Evolutionary conservation across 2,329 filamentous ascomycete species (phyloP).

Genomic region (Aspergillus alliaceus): DNA sequence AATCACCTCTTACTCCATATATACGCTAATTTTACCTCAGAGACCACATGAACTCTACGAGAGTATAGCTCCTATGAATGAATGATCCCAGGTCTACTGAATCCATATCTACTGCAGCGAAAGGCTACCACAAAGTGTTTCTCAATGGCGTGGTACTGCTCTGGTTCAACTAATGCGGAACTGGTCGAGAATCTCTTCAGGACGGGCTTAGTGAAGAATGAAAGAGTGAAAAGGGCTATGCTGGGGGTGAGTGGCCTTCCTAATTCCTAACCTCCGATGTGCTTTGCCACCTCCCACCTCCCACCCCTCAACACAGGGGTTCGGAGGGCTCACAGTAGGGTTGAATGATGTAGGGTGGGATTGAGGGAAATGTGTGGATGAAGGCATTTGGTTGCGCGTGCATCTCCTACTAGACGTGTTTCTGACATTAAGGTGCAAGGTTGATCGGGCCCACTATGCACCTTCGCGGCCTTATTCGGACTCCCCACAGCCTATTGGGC

Average conservation of each 20-base stretch:
- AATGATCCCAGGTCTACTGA: conserved; percentile 12
- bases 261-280: background rate
- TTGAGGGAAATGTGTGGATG: background rate
- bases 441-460: conserved; percentile 85
- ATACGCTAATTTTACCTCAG: background rate
- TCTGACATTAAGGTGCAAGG: conserved; percentile 48
- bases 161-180: conserved; percentile 69
- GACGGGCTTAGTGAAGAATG: conserved; percentile 70
- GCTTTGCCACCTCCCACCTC: background rate
- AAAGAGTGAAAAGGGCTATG: conserved; percentile 77
- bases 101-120: background rate
- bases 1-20: too few relatives aligned
- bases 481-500: conserved; percentile 67
- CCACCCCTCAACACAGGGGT: background rate
- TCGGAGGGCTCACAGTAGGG: background rate
- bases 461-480: conserved; percentile 71
- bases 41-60: background rate
- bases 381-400: background rate
- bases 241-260: conserved; percentile 54
- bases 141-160: conserved; percentile 86
- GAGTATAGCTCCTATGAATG: background rate
- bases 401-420: background rate
- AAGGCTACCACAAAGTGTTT: conserved; percentile 12
- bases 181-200: conserved; percentile 76
- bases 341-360: background rate